Evolutionary conservation across 1,139 yeast genomes (phyloP).

Genomic region (Meyerozyma smithsonii): DNA sequence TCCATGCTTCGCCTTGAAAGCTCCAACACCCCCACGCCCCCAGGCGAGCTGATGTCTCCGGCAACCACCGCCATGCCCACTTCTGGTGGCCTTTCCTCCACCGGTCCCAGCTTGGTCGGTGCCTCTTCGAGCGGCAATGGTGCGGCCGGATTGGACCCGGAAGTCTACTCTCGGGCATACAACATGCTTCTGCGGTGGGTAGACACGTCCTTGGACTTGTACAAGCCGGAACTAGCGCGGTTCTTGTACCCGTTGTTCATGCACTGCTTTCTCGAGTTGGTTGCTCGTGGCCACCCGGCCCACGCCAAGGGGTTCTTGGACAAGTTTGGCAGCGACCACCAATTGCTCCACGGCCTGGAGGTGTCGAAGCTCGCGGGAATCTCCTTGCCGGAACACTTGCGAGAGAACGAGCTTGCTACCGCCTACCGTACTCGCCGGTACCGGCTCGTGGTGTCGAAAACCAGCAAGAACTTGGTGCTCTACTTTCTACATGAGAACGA

Average conservation of each 20-base stretch:
- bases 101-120: conserved; percentile 15
- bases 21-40: conserved; percentile 59
- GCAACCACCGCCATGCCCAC: conserved; percentile 37
- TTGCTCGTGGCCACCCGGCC: conserved; percentile 53
- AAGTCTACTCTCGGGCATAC: conserved; percentile 72
- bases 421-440: conserved; percentile 73
- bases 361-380: conserved; percentile 67
- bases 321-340: conserved; percentile 69
- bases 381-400: conserved; percentile 73
- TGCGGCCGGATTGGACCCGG: conserved; percentile 45
- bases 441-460: conserved; percentile 70
- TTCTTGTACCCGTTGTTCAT: conserved; percentile 87
- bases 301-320: conserved; percentile 75
- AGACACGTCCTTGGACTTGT: conserved; percentile 84
- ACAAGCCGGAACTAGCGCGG: conserved; percentile 82
- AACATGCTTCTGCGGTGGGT: conserved; percentile 82
- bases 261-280: conserved; percentile 78
- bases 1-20: conserved; percentile 89
- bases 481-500: conserved; percentile 91
- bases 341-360: conserved; percentile 74
- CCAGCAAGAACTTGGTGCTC: conserved; percentile 77
- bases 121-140: not conserved
- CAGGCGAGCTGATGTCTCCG: conserved; percentile 48
- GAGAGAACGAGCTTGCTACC: conserved; percentile 77
- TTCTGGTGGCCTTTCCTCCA: conserved; percentile 27